Base-by-base conservation (phyloP, 2,329 filamentous ascomycete genomes). In the Atkinsonella texensis region DNA sequence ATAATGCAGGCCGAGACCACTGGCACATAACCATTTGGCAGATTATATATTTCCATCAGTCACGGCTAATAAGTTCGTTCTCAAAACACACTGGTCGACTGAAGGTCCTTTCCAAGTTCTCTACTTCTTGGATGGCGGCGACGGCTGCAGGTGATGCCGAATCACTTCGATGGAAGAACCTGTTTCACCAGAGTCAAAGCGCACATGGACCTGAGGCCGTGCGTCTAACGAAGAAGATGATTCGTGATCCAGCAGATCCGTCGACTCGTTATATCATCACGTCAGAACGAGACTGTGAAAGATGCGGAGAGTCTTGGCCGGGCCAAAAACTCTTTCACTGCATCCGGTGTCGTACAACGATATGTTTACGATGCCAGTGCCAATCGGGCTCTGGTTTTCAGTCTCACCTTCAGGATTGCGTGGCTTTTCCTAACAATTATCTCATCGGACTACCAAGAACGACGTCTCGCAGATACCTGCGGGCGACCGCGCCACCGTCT, bases 351-450 rank as follows among this genome's bases (percentile, higher is more conserved):
- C 46, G 46, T 13, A 45, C 32, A 4, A 52, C 46, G 13, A 44
- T 42, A 1, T 52, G 50, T 20, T 45, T 52, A 3, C 32, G 40
- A 2, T 52, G 50, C 13, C 50, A 52, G 33, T 52, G 50, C 32
- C 28, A 20, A 33, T 15, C 33, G 4, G 20, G 31, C 28, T 31
- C 45, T 7, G 39, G 45, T 31, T 42, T 52, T 17, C 18, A 45
- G 13, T 48, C 50, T 2, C 45, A 48, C 39, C 11, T 48, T 15
- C 45, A 52, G 17, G 50, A 52, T 39, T 52, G 50, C 50, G 31
- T 45, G 38, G 4, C 18, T 31, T 52, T 48, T 32, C 50, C 50
- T 15, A 42, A 48, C 32, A 52, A 48, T 18, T 20, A 42, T 18
- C 28, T 28, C 50, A n/a, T 48, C 13, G 50, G 45, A 18, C 47